A percentile compares a stretch with the other conserved stretches of the same genome.
Conservation (phyloP, 257 asterid species). For the Verbascum thapsus region DNA sequence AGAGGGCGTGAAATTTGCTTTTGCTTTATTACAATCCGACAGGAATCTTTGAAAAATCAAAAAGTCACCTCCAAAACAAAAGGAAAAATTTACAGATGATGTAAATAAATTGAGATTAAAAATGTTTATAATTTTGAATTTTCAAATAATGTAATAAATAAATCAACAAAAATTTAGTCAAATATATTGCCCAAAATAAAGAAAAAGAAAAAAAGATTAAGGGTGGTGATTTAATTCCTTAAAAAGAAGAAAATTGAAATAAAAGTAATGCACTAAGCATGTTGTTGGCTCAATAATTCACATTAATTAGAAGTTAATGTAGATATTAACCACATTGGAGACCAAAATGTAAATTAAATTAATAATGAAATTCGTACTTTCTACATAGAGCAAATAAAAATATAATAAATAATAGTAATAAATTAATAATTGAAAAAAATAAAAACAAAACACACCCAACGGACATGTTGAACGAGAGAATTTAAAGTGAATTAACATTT, state of each 20-base stretch:
- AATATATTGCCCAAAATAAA: too few species aligned
- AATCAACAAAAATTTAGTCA: too few species aligned
- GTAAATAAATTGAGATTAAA: not conserved
- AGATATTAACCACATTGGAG: not conserved
- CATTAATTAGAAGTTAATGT: too few species aligned
- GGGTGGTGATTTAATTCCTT: too few species aligned
- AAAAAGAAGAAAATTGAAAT: too few species aligned
- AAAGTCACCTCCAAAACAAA: constrained; percentile 33
- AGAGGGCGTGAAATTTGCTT: constrained; percentile 56
- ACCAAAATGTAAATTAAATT: not conserved
- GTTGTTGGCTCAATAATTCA: too few species aligned
- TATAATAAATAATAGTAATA: too few species aligned
- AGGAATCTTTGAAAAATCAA: constrained; percentile 73
- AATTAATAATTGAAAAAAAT: not conserved
- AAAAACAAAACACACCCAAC: constrained; percentile 22
- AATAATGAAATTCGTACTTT: not conserved
- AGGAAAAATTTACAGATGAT: not conserved
- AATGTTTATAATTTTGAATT: not conserved
- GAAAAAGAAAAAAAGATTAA: too few species aligned
- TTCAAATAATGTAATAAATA: too few species aligned
- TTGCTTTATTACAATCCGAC: constrained; percentile 60
- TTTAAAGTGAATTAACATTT: constrained; percentile 15
- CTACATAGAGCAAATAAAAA: too few species aligned
- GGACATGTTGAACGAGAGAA: too few species aligned
- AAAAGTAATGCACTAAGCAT: too few species aligned